Percentiles rank a stretch among this genome's conserved stretches.
phyloP scores from a whole-genome alignment of 345 rosid genomes.

The Brassica napus region DNA sequence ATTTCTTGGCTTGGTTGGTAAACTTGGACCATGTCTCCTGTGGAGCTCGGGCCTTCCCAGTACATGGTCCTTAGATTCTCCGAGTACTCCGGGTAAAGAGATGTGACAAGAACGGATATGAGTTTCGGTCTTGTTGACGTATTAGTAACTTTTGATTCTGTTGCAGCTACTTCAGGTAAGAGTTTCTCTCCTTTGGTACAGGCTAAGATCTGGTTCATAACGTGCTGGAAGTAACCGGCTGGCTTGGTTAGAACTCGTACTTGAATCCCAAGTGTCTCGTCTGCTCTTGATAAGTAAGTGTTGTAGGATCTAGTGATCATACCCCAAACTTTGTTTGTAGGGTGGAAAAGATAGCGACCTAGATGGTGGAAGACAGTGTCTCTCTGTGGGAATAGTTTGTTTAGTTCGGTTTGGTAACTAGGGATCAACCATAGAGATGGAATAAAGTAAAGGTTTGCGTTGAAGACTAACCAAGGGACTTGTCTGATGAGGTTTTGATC shows the following conservation, averaged over 20 bases:
- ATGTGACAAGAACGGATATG: too few relatives aligned
- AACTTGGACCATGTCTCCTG: background rate
- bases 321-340: conserved; percentile 45
- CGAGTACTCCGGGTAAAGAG: background rate
- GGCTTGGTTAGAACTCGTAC: background rate
- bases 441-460: conserved; percentile 19
- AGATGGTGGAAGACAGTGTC: conserved; percentile 43
- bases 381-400: conserved; percentile 32
- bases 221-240: background rate
- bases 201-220: conserved; percentile 35
- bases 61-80: background rate
- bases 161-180: conserved; percentile 14
- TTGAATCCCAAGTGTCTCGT: conserved; percentile 42
- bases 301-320: conserved; percentile 33
- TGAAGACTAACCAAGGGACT: conserved; percentile 42
- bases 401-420: conserved; percentile 17
- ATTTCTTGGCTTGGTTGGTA: background rate
- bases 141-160: conserved; percentile 6
- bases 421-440: conserved; percentile 41
- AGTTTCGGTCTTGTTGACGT: too few relatives aligned
- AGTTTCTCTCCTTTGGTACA: conserved; percentile 36
- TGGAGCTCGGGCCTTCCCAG: background rate
- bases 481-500: conserved; percentile 13
- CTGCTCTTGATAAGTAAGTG: conserved; percentile 30
- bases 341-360: conserved; percentile 41